Conservation (phyloP, 2,329 filamentous ascomycete genomes). For the Blastomyces emzantsi region DNA sequence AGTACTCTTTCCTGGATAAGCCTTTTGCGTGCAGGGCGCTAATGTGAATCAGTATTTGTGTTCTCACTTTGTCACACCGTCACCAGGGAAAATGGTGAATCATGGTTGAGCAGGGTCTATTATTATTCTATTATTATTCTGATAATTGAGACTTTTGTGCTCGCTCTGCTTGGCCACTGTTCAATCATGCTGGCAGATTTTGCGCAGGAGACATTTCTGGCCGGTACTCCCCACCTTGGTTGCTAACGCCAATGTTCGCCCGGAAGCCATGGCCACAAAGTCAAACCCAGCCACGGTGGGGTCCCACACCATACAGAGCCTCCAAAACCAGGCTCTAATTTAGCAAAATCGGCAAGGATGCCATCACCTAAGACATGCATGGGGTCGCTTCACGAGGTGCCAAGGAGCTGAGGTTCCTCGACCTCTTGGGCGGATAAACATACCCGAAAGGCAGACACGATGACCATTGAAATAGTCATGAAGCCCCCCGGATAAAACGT, state of each 20-base stretch:
- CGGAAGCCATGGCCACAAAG: neutral
- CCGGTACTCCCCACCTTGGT: neutral
- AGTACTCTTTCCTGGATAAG: neutral
- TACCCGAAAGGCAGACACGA: neutral
- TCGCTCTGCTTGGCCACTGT: neutral
- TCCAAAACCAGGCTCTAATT: neutral
- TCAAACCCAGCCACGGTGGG: slow-evolving; percentile 4
- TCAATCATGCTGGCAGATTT: neutral
- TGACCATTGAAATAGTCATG: neutral
- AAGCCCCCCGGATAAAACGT: neutral
- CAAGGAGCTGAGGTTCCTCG: neutral
- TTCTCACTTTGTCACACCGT: neutral
- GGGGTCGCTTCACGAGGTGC: neutral
- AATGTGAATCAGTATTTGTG: slow-evolving; percentile 1
- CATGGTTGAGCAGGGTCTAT: neutral
- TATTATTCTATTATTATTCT: neutral
- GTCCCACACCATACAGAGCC: neutral
- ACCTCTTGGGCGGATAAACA: neutral
- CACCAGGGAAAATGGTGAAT: slow-evolving; percentile 2
- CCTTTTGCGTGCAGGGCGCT: neutral
- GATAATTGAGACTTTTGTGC: neutral
- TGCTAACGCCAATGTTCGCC: neutral
- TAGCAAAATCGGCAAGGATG: neutral
- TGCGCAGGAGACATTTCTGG: neutral
- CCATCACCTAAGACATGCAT: slow-evolving; percentile 7